A percentile compares a stretch with the other conserved stretches of the same genome.
These are phyloP conservation scores for Penicillium sp. DNA, from an alignment of 2,329 filamentous ascomycete species.

Conservation along the genomic window DNA sequence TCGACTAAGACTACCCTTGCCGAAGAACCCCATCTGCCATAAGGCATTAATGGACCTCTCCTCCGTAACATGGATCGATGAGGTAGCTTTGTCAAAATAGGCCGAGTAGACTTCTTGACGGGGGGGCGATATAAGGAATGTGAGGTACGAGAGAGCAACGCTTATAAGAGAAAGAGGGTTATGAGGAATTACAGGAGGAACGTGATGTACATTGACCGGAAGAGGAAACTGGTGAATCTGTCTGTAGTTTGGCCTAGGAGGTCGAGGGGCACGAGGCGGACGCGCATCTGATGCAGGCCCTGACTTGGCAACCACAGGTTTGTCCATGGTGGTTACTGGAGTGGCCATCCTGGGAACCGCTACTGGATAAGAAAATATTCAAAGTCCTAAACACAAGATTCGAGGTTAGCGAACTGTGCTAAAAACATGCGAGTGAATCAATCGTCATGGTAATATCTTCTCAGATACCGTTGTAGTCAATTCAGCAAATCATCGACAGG, in stretches of 20 bases:
- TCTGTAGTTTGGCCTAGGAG: conserved; percentile 57
- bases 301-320: conserved; percentile 16
- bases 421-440: conserved; percentile 10
- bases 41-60: conserved; percentile 70
- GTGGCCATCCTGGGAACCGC: conserved; percentile 28
- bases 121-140: conserved; percentile 64
- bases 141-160: conserved; percentile 72
- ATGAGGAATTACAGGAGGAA: conserved; percentile 84
- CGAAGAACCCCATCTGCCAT: conserved; percentile 98
- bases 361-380: conserved; percentile 18
- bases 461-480: conserved; percentile 99
- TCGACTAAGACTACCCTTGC: conserved; percentile 86
- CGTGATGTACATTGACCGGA: conserved; percentile 75
- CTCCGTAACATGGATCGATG: conserved; percentile 81
- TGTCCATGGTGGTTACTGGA: conserved; percentile 17
- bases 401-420: conserved; percentile 23
- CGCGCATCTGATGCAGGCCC: conserved; percentile 16
- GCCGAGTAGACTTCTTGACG: conserved; percentile 65
- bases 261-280: conserved; percentile 28
- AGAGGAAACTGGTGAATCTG: conserved; percentile 78
- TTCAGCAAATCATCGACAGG: conserved; percentile 53
- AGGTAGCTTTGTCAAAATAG: conserved; percentile 76
- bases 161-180: conserved; percentile 87
- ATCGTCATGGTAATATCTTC: conserved; percentile 40
- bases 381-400: conserved; percentile 13